Evolutionary conservation across 164 flowering plant species (phyloP).

Genomic region (Buxus sempervirens): DNA sequence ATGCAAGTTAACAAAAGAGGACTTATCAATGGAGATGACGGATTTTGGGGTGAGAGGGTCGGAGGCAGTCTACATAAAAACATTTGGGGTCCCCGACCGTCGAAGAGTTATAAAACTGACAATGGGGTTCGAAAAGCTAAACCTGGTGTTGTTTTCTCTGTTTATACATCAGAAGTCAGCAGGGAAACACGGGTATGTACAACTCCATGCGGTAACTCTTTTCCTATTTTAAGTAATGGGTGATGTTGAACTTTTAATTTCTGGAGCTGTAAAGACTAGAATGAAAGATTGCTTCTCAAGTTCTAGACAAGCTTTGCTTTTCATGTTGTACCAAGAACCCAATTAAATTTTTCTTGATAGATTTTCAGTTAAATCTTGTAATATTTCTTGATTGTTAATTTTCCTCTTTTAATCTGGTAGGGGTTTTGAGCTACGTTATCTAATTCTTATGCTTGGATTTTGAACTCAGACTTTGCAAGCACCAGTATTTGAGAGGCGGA

Average conservation of each 20-base stretch:
- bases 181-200: constrained; percentile 48
- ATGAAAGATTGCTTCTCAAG: neutral
- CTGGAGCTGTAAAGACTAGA: neutral
- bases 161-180: constrained; percentile 53
- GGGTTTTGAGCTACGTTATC: no score
- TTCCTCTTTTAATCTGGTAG: no score
- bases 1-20: constrained; percentile 11
- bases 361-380: neutral
- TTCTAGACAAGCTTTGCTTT: neutral
- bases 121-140: constrained; percentile 28
- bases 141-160: constrained; percentile 47
- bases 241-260: neutral
- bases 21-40: constrained; percentile 17
- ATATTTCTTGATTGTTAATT: neutral
- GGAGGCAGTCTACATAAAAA: constrained; percentile 24
- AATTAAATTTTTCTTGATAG: neutral
- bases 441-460: neutral
- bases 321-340: neutral
- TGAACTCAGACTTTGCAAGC: constrained; percentile 44
- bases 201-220: neutral
- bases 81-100: constrained; percentile 24
- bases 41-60: constrained; percentile 47
- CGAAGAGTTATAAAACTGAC: constrained; percentile 25
- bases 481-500: constrained; percentile 31
- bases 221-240: neutral